Conservation (phyloP, 345 rosid genomes). For the Ceriops tagal region DNA sequence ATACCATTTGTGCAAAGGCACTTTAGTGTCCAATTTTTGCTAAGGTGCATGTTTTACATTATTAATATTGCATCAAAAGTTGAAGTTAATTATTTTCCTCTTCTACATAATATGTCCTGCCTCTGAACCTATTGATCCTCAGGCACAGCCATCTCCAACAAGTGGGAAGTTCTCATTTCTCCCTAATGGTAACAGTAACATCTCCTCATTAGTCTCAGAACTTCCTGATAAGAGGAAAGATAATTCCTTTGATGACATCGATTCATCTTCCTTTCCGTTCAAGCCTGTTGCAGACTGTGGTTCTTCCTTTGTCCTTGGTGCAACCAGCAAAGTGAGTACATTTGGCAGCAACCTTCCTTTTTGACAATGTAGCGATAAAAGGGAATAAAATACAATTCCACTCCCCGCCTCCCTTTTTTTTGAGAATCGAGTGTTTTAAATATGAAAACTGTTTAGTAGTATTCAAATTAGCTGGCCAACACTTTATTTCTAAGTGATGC, state of each 20-base stretch:
- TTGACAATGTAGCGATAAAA: background rate
- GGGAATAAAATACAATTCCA: background rate
- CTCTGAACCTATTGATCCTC: slow-evolving; percentile 20
- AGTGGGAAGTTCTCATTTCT: slow-evolving; percentile 40
- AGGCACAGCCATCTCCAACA: slow-evolving; percentile 65
- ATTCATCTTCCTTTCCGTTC: slow-evolving; percentile 65
- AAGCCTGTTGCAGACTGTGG: slow-evolving; percentile 52
- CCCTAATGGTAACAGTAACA: slow-evolving; percentile 39
- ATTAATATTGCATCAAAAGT: background rate
- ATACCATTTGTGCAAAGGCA: too few species aligned
- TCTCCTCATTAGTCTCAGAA: slow-evolving; percentile 30
- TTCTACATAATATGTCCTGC: slow-evolving; percentile 6
- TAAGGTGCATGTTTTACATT: background rate
- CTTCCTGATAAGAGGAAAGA: slow-evolving; percentile 49
- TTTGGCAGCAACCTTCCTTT: background rate
- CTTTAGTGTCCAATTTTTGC: background rate
- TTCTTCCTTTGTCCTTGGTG: slow-evolving; percentile 48
- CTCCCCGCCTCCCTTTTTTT: background rate
- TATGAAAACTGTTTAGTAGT: background rate
- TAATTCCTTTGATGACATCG: slow-evolving; percentile 51
- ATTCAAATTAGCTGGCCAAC: background rate
- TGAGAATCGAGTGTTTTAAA: background rate
- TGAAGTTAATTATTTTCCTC: slow-evolving; percentile 4
- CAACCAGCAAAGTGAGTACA: slow-evolving; percentile 43
- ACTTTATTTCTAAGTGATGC: background rate